Conservation (phyloP, 2,329 filamentous ascomycete genomes). For the Fusarium tuaranense region DNA sequence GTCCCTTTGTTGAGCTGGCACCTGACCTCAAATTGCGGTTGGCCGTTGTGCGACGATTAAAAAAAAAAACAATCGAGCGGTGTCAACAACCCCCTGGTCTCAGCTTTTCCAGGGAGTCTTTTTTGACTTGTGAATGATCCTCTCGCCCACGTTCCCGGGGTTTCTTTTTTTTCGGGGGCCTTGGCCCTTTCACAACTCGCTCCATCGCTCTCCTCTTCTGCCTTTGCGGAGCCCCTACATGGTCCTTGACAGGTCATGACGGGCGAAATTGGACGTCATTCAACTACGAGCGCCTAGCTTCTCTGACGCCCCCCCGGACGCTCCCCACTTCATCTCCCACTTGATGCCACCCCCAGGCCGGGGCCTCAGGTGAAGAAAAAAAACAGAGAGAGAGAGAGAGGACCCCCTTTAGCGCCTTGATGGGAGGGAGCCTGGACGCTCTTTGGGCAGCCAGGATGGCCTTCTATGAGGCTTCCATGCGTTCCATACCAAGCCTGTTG, state of each 20-base stretch:
- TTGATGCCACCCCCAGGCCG: constrained; percentile 7
- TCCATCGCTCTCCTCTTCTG: constrained; percentile 3
- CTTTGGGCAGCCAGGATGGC: constrained; percentile 13
- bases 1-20: constrained; percentile 26
- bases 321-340: constrained; percentile 35
- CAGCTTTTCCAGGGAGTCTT: constrained; percentile 23
- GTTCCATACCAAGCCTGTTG: constrained; percentile 38
- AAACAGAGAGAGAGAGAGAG: not conserved
- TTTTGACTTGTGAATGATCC: not conserved
- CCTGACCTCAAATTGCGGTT: constrained; percentile 40
- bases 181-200: not conserved
- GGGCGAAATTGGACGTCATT: constrained; percentile 46
- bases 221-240: constrained; percentile 1
- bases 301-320: constrained; percentile 21
- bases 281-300: constrained; percentile 32
- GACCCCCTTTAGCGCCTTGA: constrained; percentile 9
- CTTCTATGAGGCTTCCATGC: constrained; percentile 45
- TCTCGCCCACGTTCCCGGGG: constrained; percentile 6
- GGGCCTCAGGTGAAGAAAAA: not conserved
- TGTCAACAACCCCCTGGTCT: constrained; percentile 37
- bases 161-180: constrained; percentile 10
- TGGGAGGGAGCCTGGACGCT: constrained; percentile 29
- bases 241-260: constrained; percentile 39
- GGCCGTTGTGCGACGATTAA: constrained; percentile 23
- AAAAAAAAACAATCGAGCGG: constrained; percentile 8